Conservation (phyloP, 352 stramenopile species). For the Thraustotheca clavata region DNA sequence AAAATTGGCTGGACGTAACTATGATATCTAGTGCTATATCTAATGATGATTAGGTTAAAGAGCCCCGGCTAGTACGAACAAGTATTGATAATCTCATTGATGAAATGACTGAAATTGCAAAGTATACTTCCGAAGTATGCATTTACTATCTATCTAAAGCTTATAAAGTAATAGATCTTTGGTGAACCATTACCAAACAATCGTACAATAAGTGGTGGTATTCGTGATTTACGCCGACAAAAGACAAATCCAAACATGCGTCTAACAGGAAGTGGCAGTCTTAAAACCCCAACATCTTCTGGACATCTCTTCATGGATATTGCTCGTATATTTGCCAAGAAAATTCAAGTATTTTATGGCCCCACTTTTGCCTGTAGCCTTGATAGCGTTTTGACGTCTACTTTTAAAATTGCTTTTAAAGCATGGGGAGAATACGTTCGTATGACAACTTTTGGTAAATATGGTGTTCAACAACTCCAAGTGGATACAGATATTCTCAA, state of each 20-base stretch:
- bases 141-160: neutral
- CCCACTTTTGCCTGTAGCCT: constrained; percentile 35
- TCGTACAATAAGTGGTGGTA: constrained; percentile 26
- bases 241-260: constrained; percentile 47
- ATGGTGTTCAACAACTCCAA: constrained; percentile 70
- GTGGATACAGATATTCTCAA: constrained; percentile 69
- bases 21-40: neutral
- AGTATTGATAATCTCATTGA: constrained; percentile 55
- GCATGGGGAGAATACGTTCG: constrained; percentile 62
- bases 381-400: constrained; percentile 52
- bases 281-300: constrained; percentile 34
- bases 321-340: constrained; percentile 74
- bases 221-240: constrained; percentile 54
- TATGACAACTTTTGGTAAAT: constrained; percentile 47
- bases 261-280: constrained; percentile 31
- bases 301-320: constrained; percentile 38
- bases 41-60: constrained; percentile 27
- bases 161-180: constrained; percentile 42
- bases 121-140: constrained; percentile 44
- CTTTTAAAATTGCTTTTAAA: constrained; percentile 77
- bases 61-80: constrained; percentile 59
- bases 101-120: constrained; percentile 40
- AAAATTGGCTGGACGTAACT: constrained; percentile 39
- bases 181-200: constrained; percentile 25
- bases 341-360: constrained; percentile 54